Conservation (phyloP, 2,329 filamentous ascomycete species). For the Fusarium redolens region DNA sequence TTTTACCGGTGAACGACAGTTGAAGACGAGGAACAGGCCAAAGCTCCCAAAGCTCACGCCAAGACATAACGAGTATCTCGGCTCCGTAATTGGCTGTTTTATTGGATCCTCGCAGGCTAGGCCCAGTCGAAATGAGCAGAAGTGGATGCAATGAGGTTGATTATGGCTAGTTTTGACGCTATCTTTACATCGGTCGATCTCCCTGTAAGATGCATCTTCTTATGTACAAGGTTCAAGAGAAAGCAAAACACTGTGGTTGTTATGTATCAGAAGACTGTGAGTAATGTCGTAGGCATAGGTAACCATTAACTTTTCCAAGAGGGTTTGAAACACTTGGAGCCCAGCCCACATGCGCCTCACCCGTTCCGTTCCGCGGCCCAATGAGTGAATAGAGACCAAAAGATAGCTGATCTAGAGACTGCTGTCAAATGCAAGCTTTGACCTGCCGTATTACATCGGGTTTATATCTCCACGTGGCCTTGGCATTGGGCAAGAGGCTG, state of each 20-base stretch:
- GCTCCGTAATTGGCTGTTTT: constrained; percentile 33
- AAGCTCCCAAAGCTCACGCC: constrained; percentile 21
- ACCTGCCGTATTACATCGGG: constrained; percentile 1
- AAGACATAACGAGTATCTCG: constrained; percentile 21
- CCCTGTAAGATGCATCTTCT: neutral
- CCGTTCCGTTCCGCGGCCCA: constrained; percentile 32
- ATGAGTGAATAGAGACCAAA: constrained; percentile 2
- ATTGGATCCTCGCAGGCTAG: constrained; percentile 12
- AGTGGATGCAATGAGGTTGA: constrained; percentile 35
- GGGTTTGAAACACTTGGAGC: neutral
- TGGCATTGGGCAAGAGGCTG: constrained; percentile 35
- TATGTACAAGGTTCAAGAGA: neutral
- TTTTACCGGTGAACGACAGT: constrained; percentile 2
- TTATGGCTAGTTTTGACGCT: constrained; percentile 27
- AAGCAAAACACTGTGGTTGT: neutral
- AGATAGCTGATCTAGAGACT: neutral
- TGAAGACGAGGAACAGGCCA: constrained; percentile 13
- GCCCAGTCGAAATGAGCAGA: constrained; percentile 40
- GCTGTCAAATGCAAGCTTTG: constrained; percentile 16
- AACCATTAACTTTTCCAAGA: neutral
- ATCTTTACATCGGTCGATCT: constrained; percentile 35
- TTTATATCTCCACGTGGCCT: constrained; percentile 39
- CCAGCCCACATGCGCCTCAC: constrained; percentile 19
- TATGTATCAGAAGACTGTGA: neutral
- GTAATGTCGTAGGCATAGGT: constrained; percentile 8